Percentiles rank a stretch among this genome's conserved stretches.
Conservation (phyloP, 2,329 filamentous ascomycete species). For the Apiospora malaysiana region DNA sequence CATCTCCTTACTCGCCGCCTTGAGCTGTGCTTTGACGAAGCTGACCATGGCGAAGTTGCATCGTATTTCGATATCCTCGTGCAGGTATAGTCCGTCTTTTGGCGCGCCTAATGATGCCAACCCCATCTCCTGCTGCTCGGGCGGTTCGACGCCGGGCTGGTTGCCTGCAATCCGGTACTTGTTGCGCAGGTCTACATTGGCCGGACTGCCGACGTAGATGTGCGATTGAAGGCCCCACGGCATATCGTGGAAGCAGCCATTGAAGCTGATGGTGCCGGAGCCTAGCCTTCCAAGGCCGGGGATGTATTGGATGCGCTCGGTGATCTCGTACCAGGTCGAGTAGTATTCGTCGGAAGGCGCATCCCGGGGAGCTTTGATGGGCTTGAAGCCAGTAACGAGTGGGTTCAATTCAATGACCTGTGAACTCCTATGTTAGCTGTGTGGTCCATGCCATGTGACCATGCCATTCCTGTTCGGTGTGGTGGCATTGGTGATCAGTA, state of each 20-base stretch:
- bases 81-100: conserved; percentile 68
- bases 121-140: conserved; percentile 67
- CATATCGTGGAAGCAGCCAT: conserved; percentile 75
- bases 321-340: conserved; percentile 77
- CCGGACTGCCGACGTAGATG: conserved; percentile 65
- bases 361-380: conserved; percentile 70
- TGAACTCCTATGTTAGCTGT: neutral
- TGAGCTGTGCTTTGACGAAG: conserved; percentile 71
- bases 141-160: conserved; percentile 68
- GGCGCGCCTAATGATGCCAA: conserved; percentile 63
- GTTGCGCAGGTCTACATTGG: conserved; percentile 70
- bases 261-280: conserved; percentile 70
- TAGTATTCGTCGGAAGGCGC: conserved; percentile 74
- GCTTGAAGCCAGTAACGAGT: conserved; percentile 67
- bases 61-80: conserved; percentile 74
- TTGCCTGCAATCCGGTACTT: conserved; percentile 73
- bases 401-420: conserved; percentile 74
- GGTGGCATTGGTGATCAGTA: no score
- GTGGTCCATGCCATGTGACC: no score
- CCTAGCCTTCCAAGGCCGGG: conserved; percentile 70
- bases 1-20: conserved; percentile 71
- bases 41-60: conserved; percentile 69
- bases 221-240: conserved; percentile 76
- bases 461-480: no score
- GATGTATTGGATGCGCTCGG: conserved; percentile 70